A percentile compares a stretch with the other conserved stretches of the same genome.
Evolutionary conservation across 768 basidiomycete genomes (phyloP).

Genomic region (Phylloporus rhodoxanthus): DNA sequence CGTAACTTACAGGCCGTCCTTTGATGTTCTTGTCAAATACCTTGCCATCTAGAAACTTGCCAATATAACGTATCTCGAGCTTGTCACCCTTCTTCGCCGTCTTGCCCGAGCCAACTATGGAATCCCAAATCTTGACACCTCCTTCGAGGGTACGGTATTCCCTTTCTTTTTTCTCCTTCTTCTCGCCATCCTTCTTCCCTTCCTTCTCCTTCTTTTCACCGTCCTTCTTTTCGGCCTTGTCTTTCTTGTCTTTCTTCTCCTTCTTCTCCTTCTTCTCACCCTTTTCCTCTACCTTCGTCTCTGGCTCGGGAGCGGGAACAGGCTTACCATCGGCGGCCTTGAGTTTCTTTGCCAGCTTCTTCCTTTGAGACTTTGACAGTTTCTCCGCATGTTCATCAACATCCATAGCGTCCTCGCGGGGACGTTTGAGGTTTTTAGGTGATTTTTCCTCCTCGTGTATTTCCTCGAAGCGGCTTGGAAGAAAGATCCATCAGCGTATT

Average conservation of each 20-base stretch:
- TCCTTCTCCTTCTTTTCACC: conserved; percentile 49
- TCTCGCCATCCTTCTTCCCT: conserved; percentile 32
- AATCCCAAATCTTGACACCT: conserved; percentile 74
- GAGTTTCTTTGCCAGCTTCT: conserved; percentile 64
- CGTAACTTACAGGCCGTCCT: conserved; percentile 71
- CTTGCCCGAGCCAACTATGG: conserved; percentile 76
- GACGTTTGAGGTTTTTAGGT: conserved; percentile 57
- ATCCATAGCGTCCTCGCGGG: conserved; percentile 56
- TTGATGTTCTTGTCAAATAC: conserved; percentile 76
- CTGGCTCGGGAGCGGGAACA: conserved; percentile 23
- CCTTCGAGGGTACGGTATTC: conserved; percentile 43
- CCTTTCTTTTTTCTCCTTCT: conserved; percentile 62
- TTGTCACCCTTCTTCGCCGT: conserved; percentile 81
- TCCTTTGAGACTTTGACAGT: conserved; percentile 51
- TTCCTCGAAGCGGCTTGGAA: conserved; percentile 64
- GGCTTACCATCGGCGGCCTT: conserved; percentile 54
- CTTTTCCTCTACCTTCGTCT: conserved; percentile 30
- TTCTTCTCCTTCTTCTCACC: conserved; percentile 55
- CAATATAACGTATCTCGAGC: conserved; percentile 87
- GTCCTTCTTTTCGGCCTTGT: conserved; percentile 30
- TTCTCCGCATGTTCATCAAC: conserved; percentile 34
- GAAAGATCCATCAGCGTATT: neutral
- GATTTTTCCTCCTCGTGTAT: conserved; percentile 35
- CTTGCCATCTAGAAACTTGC: conserved; percentile 74
- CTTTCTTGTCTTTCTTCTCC: conserved; percentile 44